Percentiles rank a stretch among this genome's conserved stretches.
Evolutionary conservation across 768 basidiomycete genomes (phyloP).

Genomic region (Leccinum longicurvipes): DNA sequence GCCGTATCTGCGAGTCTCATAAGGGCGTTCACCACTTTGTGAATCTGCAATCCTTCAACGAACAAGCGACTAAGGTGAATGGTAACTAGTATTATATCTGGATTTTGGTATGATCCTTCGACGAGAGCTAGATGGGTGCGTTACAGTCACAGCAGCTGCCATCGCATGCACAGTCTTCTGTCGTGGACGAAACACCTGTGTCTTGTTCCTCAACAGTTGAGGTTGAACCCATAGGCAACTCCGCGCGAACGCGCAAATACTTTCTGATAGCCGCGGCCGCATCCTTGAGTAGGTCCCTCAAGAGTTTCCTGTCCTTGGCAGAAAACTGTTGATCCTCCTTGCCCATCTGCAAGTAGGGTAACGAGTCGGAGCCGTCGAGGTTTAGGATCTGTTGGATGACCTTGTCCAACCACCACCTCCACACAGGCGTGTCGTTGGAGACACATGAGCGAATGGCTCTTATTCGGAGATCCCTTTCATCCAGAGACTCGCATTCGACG

Average conservation of each 20-base stretch:
- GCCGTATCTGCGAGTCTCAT: not conserved
- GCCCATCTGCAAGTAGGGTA: not conserved
- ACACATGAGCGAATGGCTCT: slow-evolving; percentile 16
- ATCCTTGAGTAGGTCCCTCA: slow-evolving; percentile 14
- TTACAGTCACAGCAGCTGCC: not conserved
- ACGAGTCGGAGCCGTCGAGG: not conserved
- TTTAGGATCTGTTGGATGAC: slow-evolving; percentile 18
- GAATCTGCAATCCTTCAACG: not conserved
- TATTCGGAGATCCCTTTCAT: not conserved
- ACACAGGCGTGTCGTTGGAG: slow-evolving; percentile 24
- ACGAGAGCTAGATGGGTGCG: not conserved
- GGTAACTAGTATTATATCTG: not conserved
- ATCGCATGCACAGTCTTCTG: not conserved
- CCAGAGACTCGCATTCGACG: not conserved
- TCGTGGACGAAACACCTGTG: not conserved
- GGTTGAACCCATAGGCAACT: not conserved
- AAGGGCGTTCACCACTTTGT: not conserved
- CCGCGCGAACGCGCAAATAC: not conserved
- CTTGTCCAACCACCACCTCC: slow-evolving; percentile 21
- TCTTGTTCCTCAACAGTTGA: not conserved
- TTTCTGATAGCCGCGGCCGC: slow-evolving; percentile 14
- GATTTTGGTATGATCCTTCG: not conserved
- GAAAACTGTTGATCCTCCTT: not conserved
- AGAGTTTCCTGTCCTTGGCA: not conserved
- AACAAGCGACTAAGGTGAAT: not conserved